Conservation (phyloP, 169 alveolate genomes). For the Babesia divergens region DNA sequence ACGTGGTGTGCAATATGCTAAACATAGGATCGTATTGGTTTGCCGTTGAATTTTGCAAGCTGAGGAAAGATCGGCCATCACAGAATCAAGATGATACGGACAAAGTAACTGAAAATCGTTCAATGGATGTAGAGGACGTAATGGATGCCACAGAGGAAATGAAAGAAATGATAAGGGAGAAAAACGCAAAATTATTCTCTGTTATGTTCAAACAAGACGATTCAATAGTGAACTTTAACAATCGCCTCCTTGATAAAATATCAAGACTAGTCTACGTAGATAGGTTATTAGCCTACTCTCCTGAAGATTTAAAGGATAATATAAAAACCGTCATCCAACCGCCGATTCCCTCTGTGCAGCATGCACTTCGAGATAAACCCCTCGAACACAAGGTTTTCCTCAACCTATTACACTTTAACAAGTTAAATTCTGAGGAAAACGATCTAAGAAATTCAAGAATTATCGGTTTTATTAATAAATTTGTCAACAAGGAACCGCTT, state of each 20-base stretch:
- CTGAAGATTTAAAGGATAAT: constrained; percentile 30
- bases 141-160: not conserved
- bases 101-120: not conserved
- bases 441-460: constrained; percentile 54
- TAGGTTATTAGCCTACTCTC: constrained; percentile 32
- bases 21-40: constrained; percentile 52
- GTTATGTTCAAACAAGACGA: constrained; percentile 10
- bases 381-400: constrained; percentile 39
- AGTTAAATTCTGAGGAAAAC: constrained; percentile 49
- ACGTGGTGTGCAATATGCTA: constrained; percentile 28
- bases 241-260: constrained; percentile 45
- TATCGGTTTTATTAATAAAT: constrained; percentile 39
- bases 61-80: constrained; percentile 5
- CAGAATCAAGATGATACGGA: not conserved
- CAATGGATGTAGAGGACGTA: constrained; percentile 23
- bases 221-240: constrained; percentile 10
- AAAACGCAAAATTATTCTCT: constrained; percentile 31
- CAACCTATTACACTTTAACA: constrained; percentile 59
- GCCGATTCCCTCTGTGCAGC: not conserved
- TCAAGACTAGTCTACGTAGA: constrained; percentile 59
- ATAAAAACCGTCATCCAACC: constrained; percentile 14
- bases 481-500: constrained; percentile 35
- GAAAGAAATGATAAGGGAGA: constrained; percentile 40
- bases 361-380: constrained; percentile 47
- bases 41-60: constrained; percentile 54